Conservation (phyloP, 2,329 filamentous ascomycete species). For the Nemania serpens region DNA sequence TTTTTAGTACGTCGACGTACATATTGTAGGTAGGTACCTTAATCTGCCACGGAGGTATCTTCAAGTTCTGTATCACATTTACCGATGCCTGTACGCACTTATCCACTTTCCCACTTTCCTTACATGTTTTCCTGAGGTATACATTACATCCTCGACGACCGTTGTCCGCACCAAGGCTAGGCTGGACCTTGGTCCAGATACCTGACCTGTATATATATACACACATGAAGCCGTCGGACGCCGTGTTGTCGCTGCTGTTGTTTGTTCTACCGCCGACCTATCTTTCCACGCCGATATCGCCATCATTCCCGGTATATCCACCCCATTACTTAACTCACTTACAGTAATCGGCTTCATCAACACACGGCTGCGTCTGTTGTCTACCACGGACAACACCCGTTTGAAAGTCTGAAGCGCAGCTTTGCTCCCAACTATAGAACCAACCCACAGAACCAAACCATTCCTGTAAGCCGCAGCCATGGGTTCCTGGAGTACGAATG, state of each 20-base stretch:
- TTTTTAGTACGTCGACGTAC: no score
- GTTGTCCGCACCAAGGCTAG: no score
- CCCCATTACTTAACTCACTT: background rate
- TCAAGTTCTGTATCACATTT: no score
- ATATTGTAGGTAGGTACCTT: no score
- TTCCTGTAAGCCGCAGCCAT: constrained; percentile 23
- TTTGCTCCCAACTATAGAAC: background rate
- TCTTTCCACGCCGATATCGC: constrained; percentile 1
- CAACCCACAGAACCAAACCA: background rate
- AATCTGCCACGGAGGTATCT: no score
- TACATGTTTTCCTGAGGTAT: background rate
- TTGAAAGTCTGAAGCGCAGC: background rate
- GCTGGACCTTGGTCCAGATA: no score
- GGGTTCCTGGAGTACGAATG: constrained; percentile 38
- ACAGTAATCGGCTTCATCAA: background rate
- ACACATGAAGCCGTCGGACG: constrained; percentile 16
- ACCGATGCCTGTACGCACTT: background rate
- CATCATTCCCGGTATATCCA: background rate
- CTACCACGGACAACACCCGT: no score
- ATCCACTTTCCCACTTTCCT: constrained; percentile 11
- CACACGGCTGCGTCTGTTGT: background rate
- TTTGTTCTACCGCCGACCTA: background rate
- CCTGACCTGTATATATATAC: background rate
- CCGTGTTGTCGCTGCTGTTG: background rate
- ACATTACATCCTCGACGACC: no score